Evolutionary conservation across 495 filamentous ascomycete genomes (phyloP), one percentile per base, ranked within the genome.

Genomic region (Cercophora sp.): DNA sequence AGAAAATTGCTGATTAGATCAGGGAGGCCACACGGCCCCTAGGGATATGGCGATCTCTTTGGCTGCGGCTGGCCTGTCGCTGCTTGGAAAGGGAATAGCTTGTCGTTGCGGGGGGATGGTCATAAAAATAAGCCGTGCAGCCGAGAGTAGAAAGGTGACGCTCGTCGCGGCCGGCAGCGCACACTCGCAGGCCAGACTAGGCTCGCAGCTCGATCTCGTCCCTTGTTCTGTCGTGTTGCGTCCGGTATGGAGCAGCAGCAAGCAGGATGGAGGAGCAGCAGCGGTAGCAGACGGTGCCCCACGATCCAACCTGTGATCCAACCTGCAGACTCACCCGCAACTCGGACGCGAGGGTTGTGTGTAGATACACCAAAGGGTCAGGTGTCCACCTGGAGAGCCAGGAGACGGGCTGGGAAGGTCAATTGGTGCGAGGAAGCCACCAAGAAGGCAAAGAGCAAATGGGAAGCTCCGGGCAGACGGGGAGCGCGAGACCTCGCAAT

Each of bases 1-100:
- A 48, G 48, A n/a, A 57, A 48, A 49, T 35, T 53, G 55, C 51
- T 31, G 35, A 42, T 32, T 41, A 52, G 55, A 43, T 57, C 55
- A 41, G 49, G 42, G 42, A 47, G 50, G 55, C 48, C 32, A 19
- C 16, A 15, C 34, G 39, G 51, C 45, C 19, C 52, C 36, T 48
- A 36, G 16, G 50, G 35, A 43, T 19, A 48, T 48, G 44, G 46
- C 47, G 53, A 56, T 51, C 53, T 43, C 37, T 55, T 49, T 39
- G 44, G 43, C 18, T 40, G 24, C 24, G 32, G 23, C 32, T 24
- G 8, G 51, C 26, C 26, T 29, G 19, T 25, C 19, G 40, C 41
- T 24, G 20, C 22, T 44, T 44, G 1, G 48, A 50, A 50, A 40
- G 26, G 52, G 52, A 34, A 49, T 55, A 55, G 44, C 34, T 39